These are phyloP conservation scores for Petunia axillaris DNA, from an alignment of 257 asterid species.

Conservation along the genomic window DNA sequence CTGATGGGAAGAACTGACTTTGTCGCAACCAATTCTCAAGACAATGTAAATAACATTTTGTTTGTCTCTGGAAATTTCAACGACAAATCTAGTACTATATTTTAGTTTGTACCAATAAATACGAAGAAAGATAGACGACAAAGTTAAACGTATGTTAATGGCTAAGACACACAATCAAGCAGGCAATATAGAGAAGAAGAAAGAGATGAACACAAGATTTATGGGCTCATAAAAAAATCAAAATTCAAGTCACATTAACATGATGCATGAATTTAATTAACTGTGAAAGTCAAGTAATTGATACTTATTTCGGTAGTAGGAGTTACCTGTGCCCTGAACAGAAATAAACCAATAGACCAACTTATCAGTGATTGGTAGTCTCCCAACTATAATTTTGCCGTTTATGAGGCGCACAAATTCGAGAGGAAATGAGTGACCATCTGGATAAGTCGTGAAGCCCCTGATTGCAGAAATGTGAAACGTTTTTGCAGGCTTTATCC, in stretches of 20 bases:
- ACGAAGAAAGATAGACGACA: background rate
- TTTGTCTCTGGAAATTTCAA: too few species aligned
- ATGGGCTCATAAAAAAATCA: background rate
- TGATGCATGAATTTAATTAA: background rate
- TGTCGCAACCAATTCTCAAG: background rate
- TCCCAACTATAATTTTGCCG: slow-evolving; percentile 31
- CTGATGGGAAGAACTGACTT: background rate
- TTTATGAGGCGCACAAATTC: slow-evolving; percentile 33
- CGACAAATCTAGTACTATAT: too few species aligned
- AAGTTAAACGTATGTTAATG: background rate
- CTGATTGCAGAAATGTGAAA: slow-evolving; percentile 31
- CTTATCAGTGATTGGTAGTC: slow-evolving; percentile 34
- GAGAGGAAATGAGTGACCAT: slow-evolving; percentile 32
- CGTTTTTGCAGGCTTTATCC: slow-evolving; percentile 29
- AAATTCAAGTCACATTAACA: background rate
- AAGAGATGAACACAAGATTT: too few species aligned
- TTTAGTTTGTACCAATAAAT: too few species aligned
- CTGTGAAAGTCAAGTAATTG: too few species aligned
- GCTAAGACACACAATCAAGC: too few species aligned
- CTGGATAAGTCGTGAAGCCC: slow-evolving; percentile 40
- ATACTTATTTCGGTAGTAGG: background rate
- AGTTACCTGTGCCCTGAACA: background rate
- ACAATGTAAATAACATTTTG: too few species aligned
- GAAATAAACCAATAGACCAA: slow-evolving; percentile 40
- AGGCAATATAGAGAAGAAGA: too few species aligned